Evolutionary conservation across 1,284 basidiomycete genomes (phyloP).

Genomic region (Marasmius oreades): DNA sequence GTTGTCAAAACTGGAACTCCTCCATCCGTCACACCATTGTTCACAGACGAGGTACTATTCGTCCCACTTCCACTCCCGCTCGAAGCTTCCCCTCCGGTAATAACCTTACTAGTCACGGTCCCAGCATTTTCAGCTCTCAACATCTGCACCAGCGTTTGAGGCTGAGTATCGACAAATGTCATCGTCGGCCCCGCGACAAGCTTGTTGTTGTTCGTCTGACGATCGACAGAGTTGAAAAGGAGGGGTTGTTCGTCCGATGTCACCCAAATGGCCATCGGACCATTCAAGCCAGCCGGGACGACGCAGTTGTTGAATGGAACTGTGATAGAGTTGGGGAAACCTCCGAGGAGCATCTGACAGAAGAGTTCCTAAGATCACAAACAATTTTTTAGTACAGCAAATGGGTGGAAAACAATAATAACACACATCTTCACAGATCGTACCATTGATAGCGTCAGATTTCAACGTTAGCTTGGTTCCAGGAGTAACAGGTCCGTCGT

Average conservation of each 20-base stretch:
- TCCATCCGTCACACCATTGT: constrained; percentile 14
- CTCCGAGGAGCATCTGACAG: no score
- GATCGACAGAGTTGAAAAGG: constrained; percentile 59
- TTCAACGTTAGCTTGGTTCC: constrained; percentile 64
- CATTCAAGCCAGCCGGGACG: no score
- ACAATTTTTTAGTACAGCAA: no score
- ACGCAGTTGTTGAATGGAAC: no score
- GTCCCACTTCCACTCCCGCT: no score
- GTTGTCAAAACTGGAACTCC: constrained; percentile 35
- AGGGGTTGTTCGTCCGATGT: constrained; percentile 63
- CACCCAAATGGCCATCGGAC: constrained; percentile 48
- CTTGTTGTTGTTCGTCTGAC: constrained; percentile 47
- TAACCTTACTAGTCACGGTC: constrained; percentile 17
- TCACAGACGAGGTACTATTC: constrained; percentile 6
- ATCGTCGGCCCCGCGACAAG: constrained; percentile 70
- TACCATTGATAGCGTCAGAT: constrained; percentile 52
- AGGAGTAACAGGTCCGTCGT: constrained; percentile 47
- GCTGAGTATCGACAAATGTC: constrained; percentile 59
- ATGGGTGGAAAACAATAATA: no score
- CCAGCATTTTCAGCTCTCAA: constrained; percentile 27
- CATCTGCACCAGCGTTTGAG: constrained; percentile 47
- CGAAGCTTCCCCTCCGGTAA: background rate
- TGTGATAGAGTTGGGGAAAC: no score
- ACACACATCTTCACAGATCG: constrained; percentile 38
- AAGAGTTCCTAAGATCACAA: no score